A percentile compares a stretch with the other conserved stretches of the same genome.
These are phyloP conservation scores for Aspergillus versicolor DNA, from an alignment of 2,329 filamentous ascomycete species.

Conservation along the genomic window DNA sequence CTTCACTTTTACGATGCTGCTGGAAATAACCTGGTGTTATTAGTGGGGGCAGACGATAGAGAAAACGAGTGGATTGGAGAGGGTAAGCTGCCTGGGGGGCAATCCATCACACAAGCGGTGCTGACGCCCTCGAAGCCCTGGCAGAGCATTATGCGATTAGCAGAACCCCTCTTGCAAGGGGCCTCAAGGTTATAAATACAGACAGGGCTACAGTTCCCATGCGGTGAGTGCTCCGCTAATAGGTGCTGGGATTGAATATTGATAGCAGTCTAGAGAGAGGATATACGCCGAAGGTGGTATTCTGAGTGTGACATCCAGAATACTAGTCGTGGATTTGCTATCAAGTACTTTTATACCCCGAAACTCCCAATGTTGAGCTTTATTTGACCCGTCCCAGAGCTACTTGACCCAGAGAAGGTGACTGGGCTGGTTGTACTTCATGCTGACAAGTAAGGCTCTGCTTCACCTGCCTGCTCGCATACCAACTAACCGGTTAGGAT, in stretches of 20 bases:
- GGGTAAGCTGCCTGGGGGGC: slow-evolving; percentile 33
- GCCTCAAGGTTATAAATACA: slow-evolving; percentile 89
- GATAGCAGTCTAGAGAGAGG: slow-evolving; percentile 64
- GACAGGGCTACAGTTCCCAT: slow-evolving; percentile 84
- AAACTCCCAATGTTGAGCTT: not conserved
- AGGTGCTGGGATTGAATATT: slow-evolving; percentile 10
- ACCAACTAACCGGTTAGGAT: slow-evolving; percentile 50
- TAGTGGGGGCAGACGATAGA: slow-evolving; percentile 85
- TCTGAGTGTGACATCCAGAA: slow-evolving; percentile 93
- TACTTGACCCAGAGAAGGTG: slow-evolving; percentile 79
- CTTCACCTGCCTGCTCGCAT: not conserved
- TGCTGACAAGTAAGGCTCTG: slow-evolving; percentile 64
- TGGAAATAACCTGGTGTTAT: slow-evolving; percentile 85
- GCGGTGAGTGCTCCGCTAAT: slow-evolving; percentile 39
- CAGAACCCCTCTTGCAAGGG: slow-evolving; percentile 75
- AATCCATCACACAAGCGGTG: not conserved
- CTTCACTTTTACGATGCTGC: slow-evolving; percentile 96
- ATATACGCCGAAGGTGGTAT: slow-evolving; percentile 88
- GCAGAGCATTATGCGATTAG: slow-evolving; percentile 94
- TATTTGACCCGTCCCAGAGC: slow-evolving; percentile 29
- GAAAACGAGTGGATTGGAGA: slow-evolving; percentile 98
- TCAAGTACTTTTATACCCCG: slow-evolving; percentile 51
- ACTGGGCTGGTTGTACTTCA: slow-evolving; percentile 86
- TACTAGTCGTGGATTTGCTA: slow-evolving; percentile 88
- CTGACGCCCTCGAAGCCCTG: slow-evolving; percentile 54